Percentiles rank a stretch among this genome's conserved stretches.
Evolutionary conservation across 2,329 filamentous ascomycete species (phyloP).

Genomic region (Fusarium agapanthi): DNA sequence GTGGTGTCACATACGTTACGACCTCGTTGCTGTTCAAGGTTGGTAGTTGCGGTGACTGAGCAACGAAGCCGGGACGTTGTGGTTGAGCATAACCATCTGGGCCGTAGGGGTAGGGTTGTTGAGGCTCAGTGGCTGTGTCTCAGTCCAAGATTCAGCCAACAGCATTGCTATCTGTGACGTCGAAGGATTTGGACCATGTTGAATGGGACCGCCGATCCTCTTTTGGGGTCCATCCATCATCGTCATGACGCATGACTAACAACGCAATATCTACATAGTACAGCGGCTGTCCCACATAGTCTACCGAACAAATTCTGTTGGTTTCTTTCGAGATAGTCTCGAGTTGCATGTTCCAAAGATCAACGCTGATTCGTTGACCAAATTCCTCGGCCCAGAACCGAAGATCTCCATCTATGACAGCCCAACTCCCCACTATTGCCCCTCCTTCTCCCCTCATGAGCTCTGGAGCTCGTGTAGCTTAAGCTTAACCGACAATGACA

Average conservation of each 20-base stretch:
- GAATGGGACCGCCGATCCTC: not conserved
- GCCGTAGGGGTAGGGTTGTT: not conserved
- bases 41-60: not conserved
- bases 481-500: not conserved
- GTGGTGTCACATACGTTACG: constrained; percentile 29
- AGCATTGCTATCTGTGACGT: not conserved
- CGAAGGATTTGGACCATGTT: constrained; percentile 6
- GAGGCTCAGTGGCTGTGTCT: constrained; percentile 10
- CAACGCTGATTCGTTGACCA: not conserved
- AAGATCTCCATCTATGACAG: not conserved
- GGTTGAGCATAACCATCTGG: not conserved
- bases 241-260: not conserved
- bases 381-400: not conserved
- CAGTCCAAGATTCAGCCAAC: constrained; percentile 8
- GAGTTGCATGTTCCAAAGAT: not conserved
- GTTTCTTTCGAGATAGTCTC: not conserved
- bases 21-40: not conserved
- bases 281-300: too few relatives aligned
- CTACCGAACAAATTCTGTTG: not conserved
- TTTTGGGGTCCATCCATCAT: not conserved
- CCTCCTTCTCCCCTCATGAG: constrained; percentile 12
- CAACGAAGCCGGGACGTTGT: not conserved
- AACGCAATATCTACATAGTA: too few relatives aligned
- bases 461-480: not conserved
- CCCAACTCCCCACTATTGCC: constrained; percentile 27